Conservation (phyloP, 75 land plant genomes). For the Picea sitchensis region DNA sequence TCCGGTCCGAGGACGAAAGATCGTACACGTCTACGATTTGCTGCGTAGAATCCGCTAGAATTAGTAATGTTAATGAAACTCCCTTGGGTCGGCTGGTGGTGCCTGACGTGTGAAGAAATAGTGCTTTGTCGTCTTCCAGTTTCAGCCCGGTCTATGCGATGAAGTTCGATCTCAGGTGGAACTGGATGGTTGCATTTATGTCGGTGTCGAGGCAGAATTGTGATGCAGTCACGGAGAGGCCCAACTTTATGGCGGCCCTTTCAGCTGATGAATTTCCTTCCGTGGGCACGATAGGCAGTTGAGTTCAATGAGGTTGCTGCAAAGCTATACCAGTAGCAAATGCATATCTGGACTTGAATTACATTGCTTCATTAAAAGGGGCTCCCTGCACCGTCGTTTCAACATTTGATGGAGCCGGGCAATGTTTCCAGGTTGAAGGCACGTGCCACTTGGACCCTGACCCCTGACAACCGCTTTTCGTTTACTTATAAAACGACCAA, state of each 20-base stretch:
- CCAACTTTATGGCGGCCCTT: conserved; percentile 71
- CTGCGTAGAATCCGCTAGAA: conserved; percentile 65
- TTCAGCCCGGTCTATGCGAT: conserved; percentile 5
- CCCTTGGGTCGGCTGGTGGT: conserved; percentile 98
- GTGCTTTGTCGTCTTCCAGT: conserved; percentile 66
- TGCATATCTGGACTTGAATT: too few relatives aligned
- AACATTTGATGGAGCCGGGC: too few relatives aligned
- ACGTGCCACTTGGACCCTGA: too few relatives aligned
- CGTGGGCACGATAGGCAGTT: conserved; percentile 24
- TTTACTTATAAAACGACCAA: too few relatives aligned
- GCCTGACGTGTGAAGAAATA: conserved; percentile 96
- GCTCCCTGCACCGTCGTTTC: too few relatives aligned
- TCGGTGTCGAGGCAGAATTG: not conserved
- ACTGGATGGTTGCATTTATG: not conserved
- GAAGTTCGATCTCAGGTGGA: conserved; percentile 12
- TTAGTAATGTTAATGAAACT: conserved; percentile 79
- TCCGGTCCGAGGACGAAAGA: conserved; percentile 61
- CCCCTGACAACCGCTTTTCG: too few relatives aligned
- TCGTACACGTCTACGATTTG: conserved; percentile 71
- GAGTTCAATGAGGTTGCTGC: too few relatives aligned
- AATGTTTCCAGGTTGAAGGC: too few relatives aligned
- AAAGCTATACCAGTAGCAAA: too few relatives aligned
- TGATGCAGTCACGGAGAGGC: conserved; percentile 31
- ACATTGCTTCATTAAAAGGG: too few relatives aligned
- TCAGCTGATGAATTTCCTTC: conserved; percentile 69